Conservation (phyloP, 2,329 filamentous ascomycete species). For the Taxawa tesnikishii region DNA sequence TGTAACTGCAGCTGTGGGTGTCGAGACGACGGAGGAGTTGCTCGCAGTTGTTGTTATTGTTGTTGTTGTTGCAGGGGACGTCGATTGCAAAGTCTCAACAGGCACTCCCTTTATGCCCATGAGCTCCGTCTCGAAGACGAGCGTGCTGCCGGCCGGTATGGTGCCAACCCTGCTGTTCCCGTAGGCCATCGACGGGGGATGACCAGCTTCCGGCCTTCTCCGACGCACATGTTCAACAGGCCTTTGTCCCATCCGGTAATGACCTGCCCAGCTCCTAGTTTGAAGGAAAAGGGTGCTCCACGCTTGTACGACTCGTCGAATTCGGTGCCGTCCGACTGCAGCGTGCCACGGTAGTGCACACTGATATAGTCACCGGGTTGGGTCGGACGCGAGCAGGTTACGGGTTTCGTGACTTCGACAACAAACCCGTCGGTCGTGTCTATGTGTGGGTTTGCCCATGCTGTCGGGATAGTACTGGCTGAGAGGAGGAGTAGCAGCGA, state of each 20-base stretch:
- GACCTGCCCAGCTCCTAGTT: slow-evolving; percentile 66
- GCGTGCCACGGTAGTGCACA: slow-evolving; percentile 38
- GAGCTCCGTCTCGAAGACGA: slow-evolving; percentile 89
- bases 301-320: slow-evolving; percentile 82
- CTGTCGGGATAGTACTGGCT: background rate
- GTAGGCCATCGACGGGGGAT: slow-evolving; percentile 81
- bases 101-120: slow-evolving; percentile 65
- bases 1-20: background rate
- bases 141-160: slow-evolving; percentile 68
- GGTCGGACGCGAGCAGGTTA: slow-evolving; percentile 31
- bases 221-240: slow-evolving; percentile 85
- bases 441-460: background rate
- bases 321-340: slow-evolving; percentile 51
- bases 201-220: slow-evolving; percentile 77
- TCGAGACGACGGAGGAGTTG: background rate
- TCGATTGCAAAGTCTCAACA: background rate
- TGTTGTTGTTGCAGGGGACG: too few species aligned
- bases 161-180: slow-evolving; percentile 57
- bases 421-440: slow-evolving; percentile 12
- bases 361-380: slow-evolving; percentile 32
- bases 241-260: slow-evolving; percentile 95
- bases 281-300: slow-evolving; percentile 63
- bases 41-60: too few species aligned
- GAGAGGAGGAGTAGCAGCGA: background rate
- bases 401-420: slow-evolving; percentile 30